These are phyloP conservation scores for Gilbertella persicaria DNA, from an alignment of 371 early-diverging fungal species.

Conservation along the genomic window DNA sequence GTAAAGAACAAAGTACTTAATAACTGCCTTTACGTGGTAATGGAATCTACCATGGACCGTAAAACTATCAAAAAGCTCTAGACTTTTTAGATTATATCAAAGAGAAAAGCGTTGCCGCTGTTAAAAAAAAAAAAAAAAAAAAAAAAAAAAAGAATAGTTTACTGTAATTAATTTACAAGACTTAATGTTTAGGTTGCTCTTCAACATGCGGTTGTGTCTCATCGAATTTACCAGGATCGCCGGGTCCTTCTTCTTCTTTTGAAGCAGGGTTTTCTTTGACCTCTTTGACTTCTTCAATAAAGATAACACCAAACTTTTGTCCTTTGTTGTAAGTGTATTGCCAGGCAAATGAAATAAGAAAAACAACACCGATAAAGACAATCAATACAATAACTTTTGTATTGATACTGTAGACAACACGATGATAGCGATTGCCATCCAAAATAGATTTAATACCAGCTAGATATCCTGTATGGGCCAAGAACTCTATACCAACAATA, in stretches of 20 bases:
- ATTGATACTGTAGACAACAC: constrained; percentile 15
- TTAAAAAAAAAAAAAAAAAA: neutral
- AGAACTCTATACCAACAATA: constrained; percentile 34
- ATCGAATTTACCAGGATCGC: constrained; percentile 12
- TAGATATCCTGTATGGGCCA: constrained; percentile 26
- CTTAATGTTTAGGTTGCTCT: neutral
- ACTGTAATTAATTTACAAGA: neutral
- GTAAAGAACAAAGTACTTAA: too few species aligned
- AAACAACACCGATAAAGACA: constrained; percentile 13
- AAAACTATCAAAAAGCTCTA: too few species aligned
- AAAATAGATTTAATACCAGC: constrained; percentile 23
- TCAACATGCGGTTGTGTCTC: constrained; percentile 12
- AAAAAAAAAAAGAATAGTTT: too few species aligned
- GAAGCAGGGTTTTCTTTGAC: neutral
- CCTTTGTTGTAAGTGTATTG: constrained; percentile 20
- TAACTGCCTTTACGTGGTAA: too few species aligned
- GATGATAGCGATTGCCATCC: constrained; percentile 22
- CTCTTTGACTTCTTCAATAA: constrained; percentile 4
- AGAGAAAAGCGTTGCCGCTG: too few species aligned
- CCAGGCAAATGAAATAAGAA: constrained; percentile 20
- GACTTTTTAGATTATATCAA: too few species aligned
- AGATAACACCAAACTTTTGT: constrained; percentile 21
- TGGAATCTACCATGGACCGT: too few species aligned
- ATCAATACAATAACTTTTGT: constrained; percentile 18
- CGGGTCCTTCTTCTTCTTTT: constrained; percentile 2